phyloP scores from a whole-genome alignment of 306 rosid genomes.

The Senna tora region DNA sequence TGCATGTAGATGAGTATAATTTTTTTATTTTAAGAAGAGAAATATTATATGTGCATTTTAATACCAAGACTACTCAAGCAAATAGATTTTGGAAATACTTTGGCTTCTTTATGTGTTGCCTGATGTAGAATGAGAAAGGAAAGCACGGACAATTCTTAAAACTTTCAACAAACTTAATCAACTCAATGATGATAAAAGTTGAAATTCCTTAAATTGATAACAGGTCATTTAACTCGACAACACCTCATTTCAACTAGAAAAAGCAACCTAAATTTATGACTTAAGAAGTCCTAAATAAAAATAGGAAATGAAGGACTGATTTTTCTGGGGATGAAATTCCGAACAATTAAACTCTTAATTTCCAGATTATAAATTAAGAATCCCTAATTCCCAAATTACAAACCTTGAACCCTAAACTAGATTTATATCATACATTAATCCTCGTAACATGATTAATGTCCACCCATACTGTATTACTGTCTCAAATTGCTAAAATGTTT shows the following conservation, averaged over 20 bases:
- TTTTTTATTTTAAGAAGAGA: no score
- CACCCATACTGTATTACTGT: background rate
- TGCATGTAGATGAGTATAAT: background rate
- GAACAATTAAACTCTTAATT: background rate
- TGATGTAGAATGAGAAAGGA: background rate
- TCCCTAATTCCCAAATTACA: background rate
- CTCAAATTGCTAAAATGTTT: constrained; percentile 24
- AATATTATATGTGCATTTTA: constrained; percentile 19
- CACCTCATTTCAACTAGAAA: background rate
- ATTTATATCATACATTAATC: no score
- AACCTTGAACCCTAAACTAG: background rate
- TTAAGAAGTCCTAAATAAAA: background rate
- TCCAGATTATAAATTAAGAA: background rate
- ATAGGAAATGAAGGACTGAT: background rate
- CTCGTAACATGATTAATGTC: background rate
- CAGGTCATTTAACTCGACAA: background rate
- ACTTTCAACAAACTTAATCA: background rate
- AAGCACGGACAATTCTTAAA: background rate
- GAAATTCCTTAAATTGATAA: background rate
- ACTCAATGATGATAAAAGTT: background rate
- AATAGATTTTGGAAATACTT: constrained; percentile 18
- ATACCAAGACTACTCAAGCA: constrained; percentile 24
- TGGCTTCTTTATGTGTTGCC: constrained; percentile 2
- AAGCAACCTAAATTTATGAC: background rate
- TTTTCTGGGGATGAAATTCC: background rate